phyloP scores from a whole-genome alignment of 441 rosid genomes.

The Eruca vesicaria region DNA sequence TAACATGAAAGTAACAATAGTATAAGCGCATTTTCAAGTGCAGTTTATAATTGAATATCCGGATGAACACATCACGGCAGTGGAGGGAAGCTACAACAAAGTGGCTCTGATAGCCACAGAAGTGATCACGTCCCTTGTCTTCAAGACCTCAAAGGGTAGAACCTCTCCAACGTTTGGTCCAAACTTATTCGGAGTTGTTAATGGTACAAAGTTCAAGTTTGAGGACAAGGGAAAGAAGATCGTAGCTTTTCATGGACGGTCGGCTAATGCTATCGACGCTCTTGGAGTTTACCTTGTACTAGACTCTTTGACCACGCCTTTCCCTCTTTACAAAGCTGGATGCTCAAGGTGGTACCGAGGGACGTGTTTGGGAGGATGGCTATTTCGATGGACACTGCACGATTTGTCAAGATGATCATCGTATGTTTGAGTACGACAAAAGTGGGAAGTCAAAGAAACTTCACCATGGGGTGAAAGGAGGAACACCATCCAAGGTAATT shows the following conservation, averaged over 20 bases:
- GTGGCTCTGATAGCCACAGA: slow-evolving; percentile 15
- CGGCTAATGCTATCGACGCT: slow-evolving; percentile 18
- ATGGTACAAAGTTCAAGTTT: slow-evolving; percentile 16
- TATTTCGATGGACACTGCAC: neutral
- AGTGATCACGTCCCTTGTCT: slow-evolving; percentile 18
- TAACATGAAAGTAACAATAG: neutral
- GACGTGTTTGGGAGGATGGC: slow-evolving; percentile 31
- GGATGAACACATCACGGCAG: slow-evolving; percentile 18
- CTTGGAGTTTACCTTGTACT: slow-evolving; percentile 22
- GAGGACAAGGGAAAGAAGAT: slow-evolving; percentile 14
- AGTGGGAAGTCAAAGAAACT: neutral
- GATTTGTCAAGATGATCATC: slow-evolving; percentile 17
- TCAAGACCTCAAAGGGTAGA: slow-evolving; percentile 31
- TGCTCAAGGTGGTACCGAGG: slow-evolving; percentile 28
- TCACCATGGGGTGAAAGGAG: slow-evolving; percentile 25
- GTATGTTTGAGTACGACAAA: slow-evolving; percentile 22
- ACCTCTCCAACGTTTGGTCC: slow-evolving; percentile 25
- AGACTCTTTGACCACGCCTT: neutral
- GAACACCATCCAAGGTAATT: slow-evolving; percentile 11
- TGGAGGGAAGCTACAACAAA: slow-evolving; percentile 24
- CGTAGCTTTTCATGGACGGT: slow-evolving; percentile 29
- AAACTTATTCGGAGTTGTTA: slow-evolving; percentile 16
- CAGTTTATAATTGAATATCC: slow-evolving; percentile 26
- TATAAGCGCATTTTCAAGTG: neutral
- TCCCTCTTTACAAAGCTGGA: slow-evolving; percentile 25